phyloP scores from a whole-genome alignment of 2,329 filamentous ascomycete genomes.

The Talaromyces marneffei region DNA sequence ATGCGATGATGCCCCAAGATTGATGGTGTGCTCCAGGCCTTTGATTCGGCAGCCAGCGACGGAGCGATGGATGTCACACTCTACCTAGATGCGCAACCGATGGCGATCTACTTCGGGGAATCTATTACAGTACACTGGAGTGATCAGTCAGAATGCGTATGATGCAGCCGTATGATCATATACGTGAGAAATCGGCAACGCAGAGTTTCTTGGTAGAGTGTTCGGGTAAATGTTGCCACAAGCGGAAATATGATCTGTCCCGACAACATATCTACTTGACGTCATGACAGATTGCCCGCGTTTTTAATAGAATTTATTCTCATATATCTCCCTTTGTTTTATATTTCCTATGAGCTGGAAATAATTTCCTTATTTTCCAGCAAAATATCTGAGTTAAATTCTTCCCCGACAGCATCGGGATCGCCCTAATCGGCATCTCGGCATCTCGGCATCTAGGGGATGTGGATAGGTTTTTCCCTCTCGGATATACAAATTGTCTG shows the following conservation, averaged over 20 bases:
- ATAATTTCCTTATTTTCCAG: neutral
- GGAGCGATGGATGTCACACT: conserved; percentile 17
- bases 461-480: neutral
- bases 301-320: neutral
- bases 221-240: neutral
- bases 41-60: conserved; percentile 26
- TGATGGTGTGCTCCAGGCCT: conserved; percentile 42
- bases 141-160: neutral
- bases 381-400: neutral
- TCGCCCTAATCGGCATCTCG: too few species aligned
- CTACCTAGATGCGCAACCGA: conserved; percentile 14
- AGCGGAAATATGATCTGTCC: neutral
- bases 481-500: neutral
- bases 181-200: neutral
- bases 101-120: neutral
- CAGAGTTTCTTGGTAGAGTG: neutral
- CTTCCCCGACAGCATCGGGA: neutral
- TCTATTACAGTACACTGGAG: too few species aligned
- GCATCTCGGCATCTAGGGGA: neutral
- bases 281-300: neutral
- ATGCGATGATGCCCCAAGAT: conserved; percentile 39
- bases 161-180: too few species aligned
- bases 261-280: neutral
- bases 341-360: neutral
- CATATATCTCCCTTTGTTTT: neutral